These are phyloP conservation scores for Falciphora oryzae DNA, from an alignment of 2,329 filamentous ascomycete species.

Conservation along the genomic window DNA sequence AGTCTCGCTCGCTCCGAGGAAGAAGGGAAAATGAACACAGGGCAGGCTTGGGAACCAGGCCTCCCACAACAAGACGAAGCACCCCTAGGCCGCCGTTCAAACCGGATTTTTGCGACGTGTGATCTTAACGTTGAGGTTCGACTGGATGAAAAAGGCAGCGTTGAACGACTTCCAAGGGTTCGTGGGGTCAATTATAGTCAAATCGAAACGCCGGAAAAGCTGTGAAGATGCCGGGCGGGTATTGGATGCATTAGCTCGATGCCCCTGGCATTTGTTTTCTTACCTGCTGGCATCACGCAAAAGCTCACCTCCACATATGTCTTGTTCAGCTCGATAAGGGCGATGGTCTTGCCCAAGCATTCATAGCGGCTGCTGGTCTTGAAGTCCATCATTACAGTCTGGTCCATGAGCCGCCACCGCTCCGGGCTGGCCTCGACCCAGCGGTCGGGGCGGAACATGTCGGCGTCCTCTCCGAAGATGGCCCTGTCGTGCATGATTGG, in stretches of 20 bases:
- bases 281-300: conserved; percentile 17
- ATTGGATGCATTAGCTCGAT: background rate
- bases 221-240: conserved; percentile 8
- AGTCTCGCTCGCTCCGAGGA: background rate
- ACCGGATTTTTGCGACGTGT: conserved; percentile 11
- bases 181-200: conserved; percentile 21
- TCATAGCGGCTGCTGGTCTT: conserved; percentile 22
- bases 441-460: conserved; percentile 54
- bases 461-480: conserved; percentile 56
- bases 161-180: conserved; percentile 27
- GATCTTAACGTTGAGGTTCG: conserved; percentile 19
- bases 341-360: conserved; percentile 35
- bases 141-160: conserved; percentile 22
- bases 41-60: background rate
- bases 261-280: too few species aligned
- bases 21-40: background rate
- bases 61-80: background rate
- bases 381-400: conserved; percentile 15
- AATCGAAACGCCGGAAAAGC: conserved; percentile 23
- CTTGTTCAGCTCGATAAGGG: conserved; percentile 35
- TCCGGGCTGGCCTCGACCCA: conserved; percentile 42
- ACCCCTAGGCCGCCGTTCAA: background rate
- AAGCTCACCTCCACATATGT: conserved; percentile 31
- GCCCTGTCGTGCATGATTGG: conserved; percentile 55
- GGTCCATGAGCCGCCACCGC: conserved; percentile 23